These are phyloP conservation scores for Sporothrix variecibatus DNA, from an alignment of 2,329 filamentous ascomycete genomes.

Conservation along the genomic window DNA sequence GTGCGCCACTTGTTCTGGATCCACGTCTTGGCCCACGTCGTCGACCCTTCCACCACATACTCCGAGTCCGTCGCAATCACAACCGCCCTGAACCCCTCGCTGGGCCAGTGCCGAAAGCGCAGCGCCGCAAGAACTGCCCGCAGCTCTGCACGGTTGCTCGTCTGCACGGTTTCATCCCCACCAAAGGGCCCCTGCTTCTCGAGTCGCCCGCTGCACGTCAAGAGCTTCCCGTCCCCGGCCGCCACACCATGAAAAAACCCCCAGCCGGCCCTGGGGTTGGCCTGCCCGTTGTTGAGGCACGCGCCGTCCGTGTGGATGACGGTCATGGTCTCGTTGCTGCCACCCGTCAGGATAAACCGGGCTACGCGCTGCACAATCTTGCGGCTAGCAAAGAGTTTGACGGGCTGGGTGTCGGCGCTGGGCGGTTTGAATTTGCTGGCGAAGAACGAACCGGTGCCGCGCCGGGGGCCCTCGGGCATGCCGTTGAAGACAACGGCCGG, in stretches of 20 bases:
- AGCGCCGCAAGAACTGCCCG: background rate
- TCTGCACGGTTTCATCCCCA: background rate
- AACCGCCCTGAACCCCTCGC: background rate
- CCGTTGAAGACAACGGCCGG: too few relatives aligned
- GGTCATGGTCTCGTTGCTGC: background rate
- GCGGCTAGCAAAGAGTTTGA: too few relatives aligned
- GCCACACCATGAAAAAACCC: background rate
- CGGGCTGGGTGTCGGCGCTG: too few relatives aligned
- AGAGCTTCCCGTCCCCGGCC: background rate
- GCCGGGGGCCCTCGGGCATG: too few relatives aligned
- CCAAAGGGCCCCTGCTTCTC: background rate
- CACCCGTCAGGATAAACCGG: background rate
- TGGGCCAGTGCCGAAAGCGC: background rate
- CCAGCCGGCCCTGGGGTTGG: background rate
- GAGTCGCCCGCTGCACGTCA: background rate
- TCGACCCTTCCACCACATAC: background rate
- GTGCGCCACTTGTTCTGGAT: background rate
- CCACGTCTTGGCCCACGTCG: background rate
- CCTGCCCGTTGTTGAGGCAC: background rate
- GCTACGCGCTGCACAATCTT: too few relatives aligned
- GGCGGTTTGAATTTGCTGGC: too few relatives aligned
- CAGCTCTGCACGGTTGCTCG: background rate
- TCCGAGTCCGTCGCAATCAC: background rate
- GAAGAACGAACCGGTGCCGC: too few relatives aligned
- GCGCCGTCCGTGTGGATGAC: background rate